Percentiles rank a stretch among this genome's conserved stretches.
phyloP scores from a whole-genome alignment of 306 rosid species.

The Cucumis cinereus region DNA sequence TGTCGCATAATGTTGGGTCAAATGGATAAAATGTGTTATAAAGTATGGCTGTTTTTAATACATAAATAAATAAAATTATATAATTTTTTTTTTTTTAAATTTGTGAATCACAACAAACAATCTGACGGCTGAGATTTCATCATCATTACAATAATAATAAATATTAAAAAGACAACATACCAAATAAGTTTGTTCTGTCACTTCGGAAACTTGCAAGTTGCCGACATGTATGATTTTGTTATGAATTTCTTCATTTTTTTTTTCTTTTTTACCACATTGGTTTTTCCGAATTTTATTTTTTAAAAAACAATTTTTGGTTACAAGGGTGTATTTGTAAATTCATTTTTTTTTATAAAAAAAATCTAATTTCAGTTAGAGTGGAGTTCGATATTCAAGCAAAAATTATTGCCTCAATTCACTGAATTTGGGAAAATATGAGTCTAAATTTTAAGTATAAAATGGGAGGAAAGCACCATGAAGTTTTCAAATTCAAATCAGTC shows the following conservation, averaged over 20 bases:
- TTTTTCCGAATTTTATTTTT: constrained; percentile 21
- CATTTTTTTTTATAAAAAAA: neutral
- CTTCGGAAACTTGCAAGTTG: constrained; percentile 13
- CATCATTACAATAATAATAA: neutral
- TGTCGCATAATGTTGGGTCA: neutral
- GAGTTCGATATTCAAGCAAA: constrained; percentile 1
- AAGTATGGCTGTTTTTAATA: constrained; percentile 11
- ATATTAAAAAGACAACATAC: constrained; percentile 13
- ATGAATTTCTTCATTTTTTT: constrained; percentile 1
- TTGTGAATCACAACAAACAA: constrained; percentile 23
- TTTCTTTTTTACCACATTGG: constrained; percentile 21
- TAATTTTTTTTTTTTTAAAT: neutral
- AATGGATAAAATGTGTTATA: neutral
- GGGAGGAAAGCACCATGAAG: neutral
- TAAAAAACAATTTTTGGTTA: neutral
- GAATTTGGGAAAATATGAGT: neutral
- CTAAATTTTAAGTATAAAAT: neutral
- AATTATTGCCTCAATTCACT: neutral
- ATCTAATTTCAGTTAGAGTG: neutral
- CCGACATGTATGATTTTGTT: constrained; percentile 24
- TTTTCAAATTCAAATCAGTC: neutral
- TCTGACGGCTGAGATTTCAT: constrained; percentile 16
- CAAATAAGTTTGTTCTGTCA: constrained; percentile 17
- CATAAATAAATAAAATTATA: neutral
- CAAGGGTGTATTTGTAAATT: constrained; percentile 22